These are phyloP conservation scores for Yamadazyma kanchanaburiensis DNA, from an alignment of 1,139 yeast species.

Conservation along the genomic window DNA sequence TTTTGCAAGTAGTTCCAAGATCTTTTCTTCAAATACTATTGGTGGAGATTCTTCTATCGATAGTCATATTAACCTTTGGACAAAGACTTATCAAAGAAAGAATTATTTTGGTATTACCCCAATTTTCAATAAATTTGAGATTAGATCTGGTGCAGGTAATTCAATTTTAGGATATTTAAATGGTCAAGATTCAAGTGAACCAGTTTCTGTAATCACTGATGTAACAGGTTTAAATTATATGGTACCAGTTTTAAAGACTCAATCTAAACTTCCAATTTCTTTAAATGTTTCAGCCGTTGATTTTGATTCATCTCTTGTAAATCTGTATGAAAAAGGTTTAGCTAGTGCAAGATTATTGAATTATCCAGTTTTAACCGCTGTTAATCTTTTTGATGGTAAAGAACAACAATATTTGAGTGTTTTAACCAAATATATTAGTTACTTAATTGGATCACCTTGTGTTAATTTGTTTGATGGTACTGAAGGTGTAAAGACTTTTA, in stretches of 20 bases:
- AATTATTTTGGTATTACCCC: slow-evolving; percentile 61
- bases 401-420: slow-evolving; percentile 72
- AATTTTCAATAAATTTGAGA: slow-evolving; percentile 58
- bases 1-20: slow-evolving; percentile 57
- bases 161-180: slow-evolving; percentile 70
- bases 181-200: slow-evolving; percentile 35
- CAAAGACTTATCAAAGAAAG: slow-evolving; percentile 42
- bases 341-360: slow-evolving; percentile 62
- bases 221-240: slow-evolving; percentile 66
- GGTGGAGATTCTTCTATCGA: slow-evolving; percentile 63
- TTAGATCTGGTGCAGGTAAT: slow-evolving; percentile 82
- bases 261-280: slow-evolving; percentile 51
- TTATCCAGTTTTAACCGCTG: slow-evolving; percentile 72
- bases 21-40: slow-evolving; percentile 69
- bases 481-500: slow-evolving; percentile 55
- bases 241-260: slow-evolving; percentile 47
- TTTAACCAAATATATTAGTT: slow-evolving; percentile 62
- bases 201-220: slow-evolving; percentile 58
- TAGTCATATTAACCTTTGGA: slow-evolving; percentile 61
- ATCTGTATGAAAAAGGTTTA: slow-evolving; percentile 67
- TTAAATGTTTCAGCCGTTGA: slow-evolving; percentile 75
- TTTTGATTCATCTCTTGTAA: slow-evolving; percentile 52
- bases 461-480: slow-evolving; percentile 81
- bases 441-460: slow-evolving; percentile 51
- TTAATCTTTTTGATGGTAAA: slow-evolving; percentile 38